Conservation (phyloP, 257 asterid genomes). For the Anisodus tanguticus region DNA sequence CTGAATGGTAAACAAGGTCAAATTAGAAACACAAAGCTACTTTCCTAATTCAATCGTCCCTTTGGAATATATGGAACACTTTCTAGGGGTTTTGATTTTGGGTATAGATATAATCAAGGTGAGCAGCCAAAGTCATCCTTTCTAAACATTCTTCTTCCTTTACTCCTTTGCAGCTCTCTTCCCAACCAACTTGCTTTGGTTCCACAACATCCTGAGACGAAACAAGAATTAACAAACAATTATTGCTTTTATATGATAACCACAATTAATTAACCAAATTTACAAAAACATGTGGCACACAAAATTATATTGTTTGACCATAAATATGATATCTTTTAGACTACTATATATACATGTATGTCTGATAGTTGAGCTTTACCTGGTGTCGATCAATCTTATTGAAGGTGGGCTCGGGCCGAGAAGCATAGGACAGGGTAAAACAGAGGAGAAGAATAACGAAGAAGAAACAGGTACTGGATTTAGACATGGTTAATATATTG, state of each 20-base stretch:
- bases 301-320: not conserved
- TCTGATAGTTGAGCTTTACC: not conserved
- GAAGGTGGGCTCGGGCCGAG: constrained; percentile 49
- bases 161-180: constrained; percentile 53
- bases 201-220: constrained; percentile 15
- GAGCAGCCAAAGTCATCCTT: constrained; percentile 67
- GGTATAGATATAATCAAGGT: constrained; percentile 62
- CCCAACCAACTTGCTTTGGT: constrained; percentile 22
- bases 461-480: constrained; percentile 41
- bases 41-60: constrained; percentile 28
- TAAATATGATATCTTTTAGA: no score
- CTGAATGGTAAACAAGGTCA: constrained; percentile 28
- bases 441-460: constrained; percentile 49
- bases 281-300: no score
- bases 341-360: no score
- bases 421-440: constrained; percentile 47
- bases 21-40: no score
- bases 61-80: constrained; percentile 17
- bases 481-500: constrained; percentile 46
- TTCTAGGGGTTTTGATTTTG: constrained; percentile 37
- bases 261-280: no score
- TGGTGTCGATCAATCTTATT: constrained; percentile 25
- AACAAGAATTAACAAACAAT: not conserved
- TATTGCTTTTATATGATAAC: not conserved
- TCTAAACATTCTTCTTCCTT: constrained; percentile 56